phyloP scores from a whole-genome alignment of 2,329 filamentous ascomycete species.

The Fusarium succisae region DNA sequence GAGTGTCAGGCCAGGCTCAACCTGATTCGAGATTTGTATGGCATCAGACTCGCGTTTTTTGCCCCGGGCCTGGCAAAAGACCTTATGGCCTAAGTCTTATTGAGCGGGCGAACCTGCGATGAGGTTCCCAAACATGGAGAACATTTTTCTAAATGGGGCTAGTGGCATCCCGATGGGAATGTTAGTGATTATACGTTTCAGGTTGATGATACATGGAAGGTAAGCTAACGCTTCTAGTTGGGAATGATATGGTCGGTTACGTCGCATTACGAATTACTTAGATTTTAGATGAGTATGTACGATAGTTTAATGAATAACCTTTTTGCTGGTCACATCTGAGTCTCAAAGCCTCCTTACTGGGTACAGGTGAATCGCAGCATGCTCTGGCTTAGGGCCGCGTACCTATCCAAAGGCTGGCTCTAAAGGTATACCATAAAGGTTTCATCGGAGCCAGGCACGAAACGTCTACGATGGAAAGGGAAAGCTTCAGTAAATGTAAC shows the following conservation, averaged over 20 bases:
- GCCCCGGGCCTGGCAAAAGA: constrained; percentile 9
- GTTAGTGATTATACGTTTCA: background rate
- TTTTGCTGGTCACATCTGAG: background rate
- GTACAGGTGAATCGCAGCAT: background rate
- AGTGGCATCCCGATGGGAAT: background rate
- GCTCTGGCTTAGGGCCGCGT: background rate
- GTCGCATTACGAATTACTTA: background rate
- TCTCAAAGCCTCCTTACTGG: background rate
- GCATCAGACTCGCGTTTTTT: constrained; percentile 22
- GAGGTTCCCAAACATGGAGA: background rate
- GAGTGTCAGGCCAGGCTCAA: constrained; percentile 7
- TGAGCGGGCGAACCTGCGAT: background rate
- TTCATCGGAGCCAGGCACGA: background rate
- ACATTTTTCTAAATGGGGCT: background rate
- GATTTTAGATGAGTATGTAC: background rate
- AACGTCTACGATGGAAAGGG: background rate
- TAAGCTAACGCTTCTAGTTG: background rate
- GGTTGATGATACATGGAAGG: background rate
- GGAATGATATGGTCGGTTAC: background rate
- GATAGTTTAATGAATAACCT: background rate
- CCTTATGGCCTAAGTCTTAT: background rate
- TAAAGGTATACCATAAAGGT: background rate
- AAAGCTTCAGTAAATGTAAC: background rate
- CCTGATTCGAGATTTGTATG: constrained; percentile 13
- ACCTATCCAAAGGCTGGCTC: no score